These are phyloP conservation scores for Daldinia bambusicola DNA, from an alignment of 495 filamentous ascomycete genomes.

Conservation along the genomic window DNA sequence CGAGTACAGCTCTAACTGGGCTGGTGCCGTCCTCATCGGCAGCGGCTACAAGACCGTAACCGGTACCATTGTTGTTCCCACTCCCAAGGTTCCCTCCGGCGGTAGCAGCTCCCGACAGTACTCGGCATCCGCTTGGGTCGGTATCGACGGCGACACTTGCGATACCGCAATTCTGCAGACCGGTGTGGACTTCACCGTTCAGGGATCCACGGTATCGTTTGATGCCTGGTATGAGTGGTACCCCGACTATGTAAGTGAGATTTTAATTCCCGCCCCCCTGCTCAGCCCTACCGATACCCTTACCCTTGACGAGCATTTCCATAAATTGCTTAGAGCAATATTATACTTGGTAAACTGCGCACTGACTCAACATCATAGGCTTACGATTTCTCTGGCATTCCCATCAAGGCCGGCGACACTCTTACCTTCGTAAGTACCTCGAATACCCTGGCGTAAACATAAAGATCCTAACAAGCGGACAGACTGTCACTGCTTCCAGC, in stretches of 20 bases:
- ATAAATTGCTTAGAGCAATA: not conserved
- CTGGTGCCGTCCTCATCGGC: constrained; percentile 65
- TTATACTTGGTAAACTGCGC: not conserved
- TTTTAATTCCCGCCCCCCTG: not conserved
- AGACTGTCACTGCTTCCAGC: constrained; percentile 60
- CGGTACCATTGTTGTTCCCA: constrained; percentile 66
- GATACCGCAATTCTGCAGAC: constrained; percentile 67
- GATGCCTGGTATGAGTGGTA: constrained; percentile 76
- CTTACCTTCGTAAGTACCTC: constrained; percentile 57
- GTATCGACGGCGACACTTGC: constrained; percentile 70
- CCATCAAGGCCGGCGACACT: constrained; percentile 63
- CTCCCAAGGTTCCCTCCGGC: constrained; percentile 58
- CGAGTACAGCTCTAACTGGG: constrained; percentile 69
- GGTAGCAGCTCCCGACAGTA: constrained; percentile 54
- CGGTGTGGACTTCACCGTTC: constrained; percentile 67
- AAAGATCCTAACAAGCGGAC: constrained; percentile 1
- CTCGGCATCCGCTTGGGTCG: constrained; percentile 70
- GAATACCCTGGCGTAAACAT: not conserved
- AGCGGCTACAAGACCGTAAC: constrained; percentile 63
- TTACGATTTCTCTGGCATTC: constrained; percentile 64
- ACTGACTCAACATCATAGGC: constrained; percentile 49
- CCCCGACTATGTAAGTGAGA: constrained; percentile 52
- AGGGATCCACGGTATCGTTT: constrained; percentile 50
- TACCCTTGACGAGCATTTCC: too few relatives aligned
- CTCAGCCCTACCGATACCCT: not conserved